Base-by-base conservation (phyloP, 306 rosid species). In the Prosopis cineraria region DNA sequence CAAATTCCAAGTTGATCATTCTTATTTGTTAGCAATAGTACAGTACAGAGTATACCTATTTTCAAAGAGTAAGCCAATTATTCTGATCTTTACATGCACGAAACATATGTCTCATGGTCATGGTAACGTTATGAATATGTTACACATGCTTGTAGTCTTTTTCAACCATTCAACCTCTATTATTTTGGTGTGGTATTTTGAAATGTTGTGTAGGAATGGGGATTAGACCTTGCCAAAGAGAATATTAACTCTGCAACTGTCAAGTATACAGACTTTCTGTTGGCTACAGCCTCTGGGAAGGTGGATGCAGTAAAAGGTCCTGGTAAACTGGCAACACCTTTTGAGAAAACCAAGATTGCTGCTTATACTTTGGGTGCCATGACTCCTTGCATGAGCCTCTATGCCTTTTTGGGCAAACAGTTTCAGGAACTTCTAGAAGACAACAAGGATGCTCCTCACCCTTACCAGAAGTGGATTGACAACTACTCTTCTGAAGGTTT, bases 331-430 rank as follows among this genome's bases (percentile, higher is more conserved):
- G 99, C 98, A 70, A 96, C 99, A 68, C 99, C 99, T 22, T 96
- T 96, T 82, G 99, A 96, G 91, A 90, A 90, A 88, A 96, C 98
- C 58, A 93, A 93, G 88, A 87, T 96, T 73, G 93, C 98, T 78
- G 99, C 99, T 68, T 96, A 96, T 82, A 89, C 96, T 68, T 85
- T 96, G 71, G 97, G 97, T 80, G 99, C 97, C 81, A 87, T 91
- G 97, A 84, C 96, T 76, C 99, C 99, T 70, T 96, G 99, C 84
- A 93, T 93, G 99, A 96, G 92, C 78, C 87, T 96, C 36, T 96
- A 96, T 80, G 97, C 99, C 70, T 88, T 85, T 86, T 33, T 96
- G 80, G 98, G 98, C 47, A 90, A 85, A 66, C 87, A 90, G 88
- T 87, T 96, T 69, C 69, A 81, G 86, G 83, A 75, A 70, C 90